A percentile compares a stretch with the other conserved stretches of the same genome.
Evolutionary conservation across 2,329 filamentous ascomycete genomes (phyloP).

Genomic region (Penicillium fuscoglaucum): DNA sequence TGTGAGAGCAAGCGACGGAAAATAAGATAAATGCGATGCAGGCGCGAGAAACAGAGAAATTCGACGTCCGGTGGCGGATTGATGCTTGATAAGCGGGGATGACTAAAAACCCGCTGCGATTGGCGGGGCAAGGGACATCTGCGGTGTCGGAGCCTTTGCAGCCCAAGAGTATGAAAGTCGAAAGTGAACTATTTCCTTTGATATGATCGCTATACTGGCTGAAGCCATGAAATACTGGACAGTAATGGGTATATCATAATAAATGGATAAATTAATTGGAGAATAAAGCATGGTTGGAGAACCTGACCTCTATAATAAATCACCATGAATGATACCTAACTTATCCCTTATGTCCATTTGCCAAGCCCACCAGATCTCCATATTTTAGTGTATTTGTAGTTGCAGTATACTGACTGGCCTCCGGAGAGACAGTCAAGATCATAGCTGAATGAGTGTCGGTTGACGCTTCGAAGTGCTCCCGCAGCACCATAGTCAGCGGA

Average conservation of each 20-base stretch:
- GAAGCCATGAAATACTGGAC: background rate
- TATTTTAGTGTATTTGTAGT: constrained; percentile 49
- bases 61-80: constrained; percentile 24
- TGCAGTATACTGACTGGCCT: constrained; percentile 38
- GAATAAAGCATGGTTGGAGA: background rate
- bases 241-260: background rate
- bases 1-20: background rate
- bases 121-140: constrained; percentile 6
- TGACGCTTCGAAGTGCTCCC: constrained; percentile 38
- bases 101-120: constrained; percentile 7
- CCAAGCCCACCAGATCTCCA: constrained; percentile 41
- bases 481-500: constrained; percentile 47
- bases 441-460: constrained; percentile 36
- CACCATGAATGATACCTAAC: background rate
- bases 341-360: constrained; percentile 1
- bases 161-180: background rate
- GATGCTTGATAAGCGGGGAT: constrained; percentile 15
- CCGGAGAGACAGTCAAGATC: constrained; percentile 45
- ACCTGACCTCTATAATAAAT: background rate
- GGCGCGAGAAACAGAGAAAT: constrained; percentile 2
- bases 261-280: background rate
- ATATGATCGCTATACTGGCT: background rate
- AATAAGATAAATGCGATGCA: background rate
- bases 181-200: background rate
- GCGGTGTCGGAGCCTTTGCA: constrained; percentile 44